phyloP scores from a whole-genome alignment of 2,329 filamentous ascomycete genomes.

The Cercospora zeae-maydis region DNA sequence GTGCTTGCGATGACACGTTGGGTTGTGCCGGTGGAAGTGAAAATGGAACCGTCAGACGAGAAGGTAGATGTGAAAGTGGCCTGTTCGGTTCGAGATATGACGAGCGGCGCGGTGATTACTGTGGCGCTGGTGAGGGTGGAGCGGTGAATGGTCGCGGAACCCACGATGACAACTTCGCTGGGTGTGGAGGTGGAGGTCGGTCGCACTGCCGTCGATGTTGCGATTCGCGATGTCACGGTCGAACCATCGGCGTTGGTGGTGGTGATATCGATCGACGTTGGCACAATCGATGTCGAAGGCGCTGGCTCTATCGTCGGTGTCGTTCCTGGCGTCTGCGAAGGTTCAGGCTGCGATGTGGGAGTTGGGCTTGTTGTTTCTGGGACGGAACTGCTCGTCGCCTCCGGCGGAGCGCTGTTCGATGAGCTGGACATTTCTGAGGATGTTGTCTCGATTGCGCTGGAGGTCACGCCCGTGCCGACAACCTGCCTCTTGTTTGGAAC shows the following conservation, averaged over 20 bases:
- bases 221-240: slow-evolving; percentile 29
- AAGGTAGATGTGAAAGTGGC: slow-evolving; percentile 42
- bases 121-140: slow-evolving; percentile 33
- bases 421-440: slow-evolving; percentile 14
- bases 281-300: slow-evolving; percentile 20
- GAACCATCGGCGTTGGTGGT: slow-evolving; percentile 33
- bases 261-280: slow-evolving; percentile 30
- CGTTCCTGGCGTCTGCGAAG: slow-evolving; percentile 17
- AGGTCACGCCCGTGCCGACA: slow-evolving; percentile 31
- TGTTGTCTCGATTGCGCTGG: slow-evolving; percentile 13
- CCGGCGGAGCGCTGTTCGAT: slow-evolving; percentile 9
- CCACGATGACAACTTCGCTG: slow-evolving; percentile 28
- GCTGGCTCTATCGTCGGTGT: slow-evolving; percentile 12
- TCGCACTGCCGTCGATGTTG: slow-evolving; percentile 27
- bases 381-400: slow-evolving; percentile 7
- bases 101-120: slow-evolving; percentile 42
- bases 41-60: slow-evolving; percentile 40
- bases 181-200: slow-evolving; percentile 17
- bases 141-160: slow-evolving; percentile 36
- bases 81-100: slow-evolving; percentile 41
- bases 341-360: slow-evolving; percentile 1
- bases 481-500: slow-evolving; percentile 35
- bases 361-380: background rate
- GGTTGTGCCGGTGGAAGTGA: slow-evolving; percentile 40
- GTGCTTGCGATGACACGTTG: slow-evolving; percentile 41